Percentiles rank a stretch among this genome's conserved stretches.
Conservation (phyloP, 2,329 filamentous ascomycete genomes). For the Ophiostoma tasmaniense region DNA sequence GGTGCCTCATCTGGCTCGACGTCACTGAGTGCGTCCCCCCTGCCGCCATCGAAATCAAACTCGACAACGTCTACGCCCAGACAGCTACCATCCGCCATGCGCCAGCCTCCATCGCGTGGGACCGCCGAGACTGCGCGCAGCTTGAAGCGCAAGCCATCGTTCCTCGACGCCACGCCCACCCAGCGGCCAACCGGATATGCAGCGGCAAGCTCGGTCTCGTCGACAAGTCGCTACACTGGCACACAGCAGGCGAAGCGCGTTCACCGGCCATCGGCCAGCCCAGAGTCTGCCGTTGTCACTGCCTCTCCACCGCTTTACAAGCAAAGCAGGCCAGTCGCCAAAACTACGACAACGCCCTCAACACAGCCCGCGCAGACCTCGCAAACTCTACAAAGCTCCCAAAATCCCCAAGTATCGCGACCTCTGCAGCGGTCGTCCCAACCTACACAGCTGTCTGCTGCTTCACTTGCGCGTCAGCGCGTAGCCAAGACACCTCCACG, state of each 20-base stretch:
- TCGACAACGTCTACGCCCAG: background rate
- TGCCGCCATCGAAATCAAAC: background rate
- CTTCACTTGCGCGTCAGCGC: constrained; percentile 9
- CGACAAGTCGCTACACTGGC: background rate
- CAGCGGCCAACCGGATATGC: background rate
- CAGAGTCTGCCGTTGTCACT: background rate
- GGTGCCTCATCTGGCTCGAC: background rate
- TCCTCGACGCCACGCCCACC: background rate
- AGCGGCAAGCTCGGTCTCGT: background rate
- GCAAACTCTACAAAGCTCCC: background rate
- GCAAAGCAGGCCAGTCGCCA: constrained; percentile 6
- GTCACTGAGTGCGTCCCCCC: background rate
- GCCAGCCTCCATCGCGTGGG: background rate
- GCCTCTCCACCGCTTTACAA: constrained; percentile 10
- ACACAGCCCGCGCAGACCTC: background rate
- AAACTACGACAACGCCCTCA: background rate
- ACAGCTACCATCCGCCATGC: background rate
- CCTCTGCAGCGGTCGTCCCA: background rate
- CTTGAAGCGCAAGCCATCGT: constrained; percentile 18
- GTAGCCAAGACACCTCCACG: constrained; percentile 14
- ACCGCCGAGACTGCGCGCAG: constrained; percentile 12
- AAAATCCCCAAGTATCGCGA: background rate
- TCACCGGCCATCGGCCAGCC: constrained; percentile 6
- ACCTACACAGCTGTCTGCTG: background rate
- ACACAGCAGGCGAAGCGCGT: constrained; percentile 2